Conservation (phyloP, 2,329 filamentous ascomycete genomes). For the Venturia oleaginea region DNA sequence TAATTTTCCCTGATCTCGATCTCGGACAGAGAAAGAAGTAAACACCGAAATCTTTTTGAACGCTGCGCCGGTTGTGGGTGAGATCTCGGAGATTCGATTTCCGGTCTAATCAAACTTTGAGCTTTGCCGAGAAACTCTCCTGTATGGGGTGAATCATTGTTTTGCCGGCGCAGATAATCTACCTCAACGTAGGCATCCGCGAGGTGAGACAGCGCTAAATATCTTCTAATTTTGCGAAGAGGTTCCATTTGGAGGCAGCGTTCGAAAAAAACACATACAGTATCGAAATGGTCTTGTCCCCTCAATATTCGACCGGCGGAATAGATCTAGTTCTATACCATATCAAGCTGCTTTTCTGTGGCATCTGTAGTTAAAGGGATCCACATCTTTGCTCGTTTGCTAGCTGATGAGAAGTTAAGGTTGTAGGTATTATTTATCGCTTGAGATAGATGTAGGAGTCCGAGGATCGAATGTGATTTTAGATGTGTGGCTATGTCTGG, state of each 20-base stretch:
- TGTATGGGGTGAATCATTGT: not conserved
- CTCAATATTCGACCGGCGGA: conserved; percentile 11
- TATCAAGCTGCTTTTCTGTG: conserved; percentile 6
- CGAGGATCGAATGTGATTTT: too few relatives aligned
- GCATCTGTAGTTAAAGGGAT: not conserved
- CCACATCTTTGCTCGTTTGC: conserved; percentile 7
- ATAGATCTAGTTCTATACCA: conserved; percentile 7
- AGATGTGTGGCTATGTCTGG: too few relatives aligned
- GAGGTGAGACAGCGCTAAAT: conserved; percentile 4
- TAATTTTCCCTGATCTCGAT: conserved; percentile 12
- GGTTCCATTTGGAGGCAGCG: not conserved
- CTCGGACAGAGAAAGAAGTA: conserved; percentile 12
- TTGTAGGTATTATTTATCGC: too few relatives aligned
- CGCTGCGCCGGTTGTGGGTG: not conserved
- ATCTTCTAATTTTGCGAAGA: conserved; percentile 9
- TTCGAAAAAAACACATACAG: conserved; percentile 6
- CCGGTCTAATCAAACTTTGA: conserved; percentile 6
- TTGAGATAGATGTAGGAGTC: too few relatives aligned
- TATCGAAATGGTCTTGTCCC: conserved; percentile 11
- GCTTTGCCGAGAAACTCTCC: not conserved
- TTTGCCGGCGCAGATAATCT: not conserved
- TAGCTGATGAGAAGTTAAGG: too few relatives aligned
- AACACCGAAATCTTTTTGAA: conserved; percentile 8
- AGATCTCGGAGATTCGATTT: conserved; percentile 10
- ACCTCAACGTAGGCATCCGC: too few relatives aligned